Conservation (phyloP, 2,329 filamentous ascomycete genomes). For the Botrytis pseudocinerea region DNA sequence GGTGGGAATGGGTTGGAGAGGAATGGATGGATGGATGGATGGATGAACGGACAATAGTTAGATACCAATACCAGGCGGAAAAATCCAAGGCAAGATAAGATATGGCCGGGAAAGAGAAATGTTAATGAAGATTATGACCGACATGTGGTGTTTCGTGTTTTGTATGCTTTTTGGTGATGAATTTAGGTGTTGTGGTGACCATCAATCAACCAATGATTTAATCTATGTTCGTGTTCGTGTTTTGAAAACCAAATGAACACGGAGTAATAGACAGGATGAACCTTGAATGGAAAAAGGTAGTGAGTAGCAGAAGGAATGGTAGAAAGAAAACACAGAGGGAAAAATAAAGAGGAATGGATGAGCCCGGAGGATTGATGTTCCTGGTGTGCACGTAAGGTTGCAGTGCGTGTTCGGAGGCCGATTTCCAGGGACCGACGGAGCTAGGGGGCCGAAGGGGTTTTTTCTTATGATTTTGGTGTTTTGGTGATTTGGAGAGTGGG, state of each 20-base stretch:
- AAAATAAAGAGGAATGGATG: neutral
- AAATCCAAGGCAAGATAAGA: conserved; percentile 5
- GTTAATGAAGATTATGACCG: conserved; percentile 23
- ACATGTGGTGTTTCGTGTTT: neutral
- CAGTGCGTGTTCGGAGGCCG: neutral
- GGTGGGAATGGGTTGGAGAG: conserved; percentile 1
- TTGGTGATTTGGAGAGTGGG: neutral
- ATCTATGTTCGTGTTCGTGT: neutral
- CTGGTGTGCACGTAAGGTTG: neutral
- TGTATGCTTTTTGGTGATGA: neutral
- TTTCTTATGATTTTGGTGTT: neutral
- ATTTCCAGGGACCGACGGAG: conserved; percentile 1
- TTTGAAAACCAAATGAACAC: neutral
- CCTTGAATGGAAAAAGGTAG: neutral
- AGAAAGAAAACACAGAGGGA: neutral
- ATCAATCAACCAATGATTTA: no score
- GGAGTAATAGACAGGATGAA: neutral
- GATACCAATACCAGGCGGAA: conserved; percentile 17
- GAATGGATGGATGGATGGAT: conserved; percentile 3
- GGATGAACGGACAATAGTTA: conserved; percentile 3
- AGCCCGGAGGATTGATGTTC: neutral
- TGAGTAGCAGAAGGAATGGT: neutral
- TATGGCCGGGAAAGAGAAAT: neutral
- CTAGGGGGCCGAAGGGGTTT: neutral
- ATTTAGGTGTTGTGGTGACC: neutral